A percentile compares a stretch with the other conserved stretches of the same genome.
These are phyloP conservation scores for Talaromyces pinophilus DNA, from an alignment of 2,329 filamentous ascomycete genomes.

Conservation along the genomic window DNA sequence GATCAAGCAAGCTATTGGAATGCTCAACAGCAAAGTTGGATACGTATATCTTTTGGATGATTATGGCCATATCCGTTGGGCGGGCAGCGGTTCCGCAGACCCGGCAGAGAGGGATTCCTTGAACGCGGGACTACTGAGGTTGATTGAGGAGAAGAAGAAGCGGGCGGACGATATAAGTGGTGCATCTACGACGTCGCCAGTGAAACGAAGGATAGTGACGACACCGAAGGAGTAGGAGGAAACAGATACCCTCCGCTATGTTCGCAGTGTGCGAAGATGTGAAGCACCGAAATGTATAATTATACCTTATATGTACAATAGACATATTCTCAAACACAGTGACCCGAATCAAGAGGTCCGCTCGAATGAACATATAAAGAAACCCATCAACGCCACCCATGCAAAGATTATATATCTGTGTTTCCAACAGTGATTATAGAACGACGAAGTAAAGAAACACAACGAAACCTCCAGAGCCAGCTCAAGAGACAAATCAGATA, in stretches of 20 bases:
- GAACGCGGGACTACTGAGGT: slow-evolving; percentile 44
- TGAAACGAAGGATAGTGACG: slow-evolving; percentile 20
- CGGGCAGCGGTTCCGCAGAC: slow-evolving; percentile 64
- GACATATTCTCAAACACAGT: slow-evolving; percentile 1
- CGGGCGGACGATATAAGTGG: slow-evolving; percentile 25
- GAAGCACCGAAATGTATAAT: slow-evolving; percentile 9
- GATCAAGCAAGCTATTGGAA: slow-evolving; percentile 60
- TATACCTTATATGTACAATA: slow-evolving; percentile 27
- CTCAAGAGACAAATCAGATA: slow-evolving; percentile 20
- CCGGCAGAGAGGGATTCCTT: slow-evolving; percentile 44
- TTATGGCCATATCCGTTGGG: slow-evolving; percentile 90
- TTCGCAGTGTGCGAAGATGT: not conserved
- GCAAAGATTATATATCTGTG: slow-evolving; percentile 18
- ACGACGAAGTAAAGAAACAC: slow-evolving; percentile 5
- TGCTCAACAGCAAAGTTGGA: slow-evolving; percentile 88
- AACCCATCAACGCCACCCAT: slow-evolving; percentile 7
- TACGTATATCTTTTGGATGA: slow-evolving; percentile 91
- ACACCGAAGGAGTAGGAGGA: not conserved
- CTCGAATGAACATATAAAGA: not conserved
- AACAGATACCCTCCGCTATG: not conserved
- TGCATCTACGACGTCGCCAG: slow-evolving; percentile 26
- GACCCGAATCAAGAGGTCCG: not conserved
- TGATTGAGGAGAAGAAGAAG: slow-evolving; percentile 44
- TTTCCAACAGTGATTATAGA: slow-evolving; percentile 1
- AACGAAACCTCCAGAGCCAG: slow-evolving; percentile 17